These are phyloP conservation scores for Bodo saltans DNA, from an alignment of 78 protist genomes.

Conservation along the genomic window DNA sequence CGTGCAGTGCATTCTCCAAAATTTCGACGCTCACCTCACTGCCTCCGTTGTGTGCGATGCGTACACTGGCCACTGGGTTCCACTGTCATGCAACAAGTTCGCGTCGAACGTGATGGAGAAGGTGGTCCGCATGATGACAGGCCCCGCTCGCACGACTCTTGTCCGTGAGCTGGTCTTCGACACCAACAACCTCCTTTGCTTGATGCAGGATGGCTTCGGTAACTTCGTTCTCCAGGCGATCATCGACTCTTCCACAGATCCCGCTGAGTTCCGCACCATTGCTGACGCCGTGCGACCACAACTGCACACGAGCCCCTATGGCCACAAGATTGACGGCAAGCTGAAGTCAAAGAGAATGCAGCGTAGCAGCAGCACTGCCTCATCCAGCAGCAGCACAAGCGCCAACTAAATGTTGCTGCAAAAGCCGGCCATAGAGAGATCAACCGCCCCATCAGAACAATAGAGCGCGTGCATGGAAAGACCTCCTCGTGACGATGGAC, in stretches of 20 bases:
- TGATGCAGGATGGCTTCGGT: constrained; percentile 83
- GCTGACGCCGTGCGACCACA: neutral
- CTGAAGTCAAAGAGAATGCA: neutral
- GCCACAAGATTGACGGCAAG: neutral
- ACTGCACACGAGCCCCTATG: neutral
- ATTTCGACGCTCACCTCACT: neutral
- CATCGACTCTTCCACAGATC: constrained; percentile 59
- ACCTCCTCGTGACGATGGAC: too few relatives aligned
- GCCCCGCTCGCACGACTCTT: neutral
- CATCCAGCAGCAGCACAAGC: too few relatives aligned
- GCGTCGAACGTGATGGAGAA: constrained; percentile 15
- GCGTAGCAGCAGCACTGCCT: too few relatives aligned
- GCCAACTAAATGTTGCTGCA: too few relatives aligned
- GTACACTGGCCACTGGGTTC: neutral
- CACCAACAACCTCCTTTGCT: neutral
- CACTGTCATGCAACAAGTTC: constrained; percentile 7
- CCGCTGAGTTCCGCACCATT: neutral
- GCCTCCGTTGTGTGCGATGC: neutral
- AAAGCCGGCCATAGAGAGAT: too few relatives aligned
- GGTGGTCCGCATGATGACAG: neutral
- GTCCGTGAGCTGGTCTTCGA: neutral
- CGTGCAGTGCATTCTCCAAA: neutral
- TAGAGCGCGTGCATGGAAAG: too few relatives aligned
- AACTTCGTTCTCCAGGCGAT: constrained; percentile 96
- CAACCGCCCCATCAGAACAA: too few relatives aligned